Evolutionary conservation across 2,329 filamentous ascomycete genomes (phyloP).

Genomic region (Curvularia verruculosa): DNA sequence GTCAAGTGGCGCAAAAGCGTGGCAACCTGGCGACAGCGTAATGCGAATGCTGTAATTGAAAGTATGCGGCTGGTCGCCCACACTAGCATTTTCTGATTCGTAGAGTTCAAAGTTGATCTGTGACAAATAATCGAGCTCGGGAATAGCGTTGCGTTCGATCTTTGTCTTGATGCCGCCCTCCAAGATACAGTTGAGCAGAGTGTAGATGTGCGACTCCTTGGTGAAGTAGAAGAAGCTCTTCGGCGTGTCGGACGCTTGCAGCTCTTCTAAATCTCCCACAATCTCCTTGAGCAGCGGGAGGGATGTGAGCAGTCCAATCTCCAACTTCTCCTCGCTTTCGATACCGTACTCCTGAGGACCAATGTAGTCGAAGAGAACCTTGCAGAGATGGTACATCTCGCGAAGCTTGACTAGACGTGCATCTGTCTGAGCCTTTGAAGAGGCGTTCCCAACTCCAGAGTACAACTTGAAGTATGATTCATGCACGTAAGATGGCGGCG

Average conservation of each 20-base stretch:
- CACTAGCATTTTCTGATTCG: slow-evolving; percentile 78
- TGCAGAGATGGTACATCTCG: slow-evolving; percentile 90
- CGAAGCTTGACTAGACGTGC: slow-evolving; percentile 84
- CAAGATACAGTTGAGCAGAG: slow-evolving; percentile 94
- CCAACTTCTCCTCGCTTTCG: slow-evolving; percentile 93
- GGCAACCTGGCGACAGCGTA: slow-evolving; percentile 92
- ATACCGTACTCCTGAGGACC: slow-evolving; percentile 99
- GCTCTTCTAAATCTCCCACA: slow-evolving; percentile 93
- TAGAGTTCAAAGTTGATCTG: slow-evolving; percentile 99
- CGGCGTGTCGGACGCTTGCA: slow-evolving; percentile 91
- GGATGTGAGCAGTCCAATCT: slow-evolving; percentile 93
- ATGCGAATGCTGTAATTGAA: slow-evolving; percentile 97
- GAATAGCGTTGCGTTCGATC: slow-evolving; percentile 92
- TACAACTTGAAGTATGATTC: slow-evolving; percentile 89
- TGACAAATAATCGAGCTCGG: slow-evolving; percentile 94
- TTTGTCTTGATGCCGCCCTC: slow-evolving; percentile 97
- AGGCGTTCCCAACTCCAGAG: slow-evolving; percentile 66
- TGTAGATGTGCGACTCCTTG: slow-evolving; percentile 99
- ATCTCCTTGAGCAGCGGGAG: slow-evolving; percentile 94
- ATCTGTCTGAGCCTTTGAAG: slow-evolving; percentile 78
- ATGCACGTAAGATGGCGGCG: slow-evolving; percentile 47
- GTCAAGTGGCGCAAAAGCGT: slow-evolving; percentile 94
- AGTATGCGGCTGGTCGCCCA: slow-evolving; percentile 66
- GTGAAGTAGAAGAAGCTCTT: slow-evolving; percentile 99
- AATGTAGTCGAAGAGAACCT: slow-evolving; percentile 97